Evolutionary conservation across 192 early-diverging fungal species (phyloP), one percentile per base, ranked within the genome.

Genomic region (Backusella westeae): DNA sequence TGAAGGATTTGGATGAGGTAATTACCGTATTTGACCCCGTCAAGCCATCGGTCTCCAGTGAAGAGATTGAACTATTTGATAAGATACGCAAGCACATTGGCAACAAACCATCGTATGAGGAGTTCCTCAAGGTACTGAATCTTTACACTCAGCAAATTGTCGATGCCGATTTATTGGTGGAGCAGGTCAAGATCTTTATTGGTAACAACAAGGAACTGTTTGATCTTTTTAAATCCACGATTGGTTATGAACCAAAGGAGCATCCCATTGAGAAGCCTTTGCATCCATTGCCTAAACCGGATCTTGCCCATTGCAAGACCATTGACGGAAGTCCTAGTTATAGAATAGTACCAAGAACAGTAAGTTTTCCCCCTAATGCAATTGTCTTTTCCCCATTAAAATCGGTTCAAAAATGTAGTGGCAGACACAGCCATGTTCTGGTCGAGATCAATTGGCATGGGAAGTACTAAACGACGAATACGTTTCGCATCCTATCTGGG

Each of bases 381-480:
- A 29, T 29, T 29, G 26, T 1, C 26, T 29, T 1, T 0, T 29
- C 26, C 26, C 26, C 26, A 29, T 29, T 29, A 29, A 29, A 29
- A 29, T 1, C 29, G 29, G 29, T 29, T 29, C 32, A 32, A 32
- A 32, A 32, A 21, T 53, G 19, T 80, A 89, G 86, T 84, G 83
- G 73, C 82, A 83, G n/a, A 78, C 81, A 41, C 49, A 88, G 32
- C 85, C 86, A 26, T 99, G 97, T 80, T 94, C 95, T 34, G 98
- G 98, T 6, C 90, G 96, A n/a, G 98, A 99, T 72, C 91, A 92
- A 29, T 81, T 98, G 78, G 91, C 92, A 84, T 91, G 88, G 70
- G 97, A 98, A 79, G 97, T 99, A 1, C 83, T 99, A n/a, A 98
- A 98, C 81, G 96, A 98, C 87, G 91, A 93, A 35, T 99, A 94